A percentile compares a stretch with the other conserved stretches of the same genome.
phyloP scores from a whole-genome alignment of 2,329 filamentous ascomycete genomes.

The Coniosporium tulheliwenetii region DNA sequence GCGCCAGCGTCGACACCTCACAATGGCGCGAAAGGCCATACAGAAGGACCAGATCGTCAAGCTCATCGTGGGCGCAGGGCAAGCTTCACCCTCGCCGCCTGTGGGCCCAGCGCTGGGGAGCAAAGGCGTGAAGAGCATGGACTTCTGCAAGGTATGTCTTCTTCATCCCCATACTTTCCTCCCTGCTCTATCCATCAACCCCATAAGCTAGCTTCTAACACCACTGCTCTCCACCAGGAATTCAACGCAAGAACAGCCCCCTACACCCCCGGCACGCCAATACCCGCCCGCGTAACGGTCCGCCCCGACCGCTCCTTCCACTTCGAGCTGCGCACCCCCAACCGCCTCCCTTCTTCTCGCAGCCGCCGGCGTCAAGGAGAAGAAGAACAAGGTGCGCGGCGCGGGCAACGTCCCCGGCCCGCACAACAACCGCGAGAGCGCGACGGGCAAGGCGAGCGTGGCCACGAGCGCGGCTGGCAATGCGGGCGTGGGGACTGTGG shows the following conservation, averaged over 20 bases:
- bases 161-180: not conserved
- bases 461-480: slow-evolving; percentile 22
- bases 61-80: slow-evolving; percentile 90
- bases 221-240: slow-evolving; percentile 42
- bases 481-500: slow-evolving; percentile 64
- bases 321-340: slow-evolving; percentile 89
- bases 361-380: slow-evolving; percentile 60
- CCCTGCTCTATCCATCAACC: not conserved
- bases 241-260: slow-evolving; percentile 91
- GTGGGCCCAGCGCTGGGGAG: slow-evolving; percentile 92
- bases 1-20: slow-evolving; percentile 1
- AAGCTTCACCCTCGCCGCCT: slow-evolving; percentile 86
- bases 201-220: not conserved
- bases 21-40: slow-evolving; percentile 36
- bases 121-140: slow-evolving; percentile 98
- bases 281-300: slow-evolving; percentile 81
- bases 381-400: slow-evolving; percentile 62
- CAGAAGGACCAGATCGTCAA: slow-evolving; percentile 70
- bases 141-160: slow-evolving; percentile 80
- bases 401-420: slow-evolving; percentile 40
- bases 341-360: slow-evolving; percentile 80
- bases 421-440: slow-evolving; percentile 18
- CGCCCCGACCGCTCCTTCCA: slow-evolving; percentile 84
- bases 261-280: slow-evolving; percentile 66
- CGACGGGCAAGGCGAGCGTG: slow-evolving; percentile 15